These are phyloP conservation scores for Camelina laxa DNA, from an alignment of 345 rosid genomes.

Conservation along the genomic window DNA sequence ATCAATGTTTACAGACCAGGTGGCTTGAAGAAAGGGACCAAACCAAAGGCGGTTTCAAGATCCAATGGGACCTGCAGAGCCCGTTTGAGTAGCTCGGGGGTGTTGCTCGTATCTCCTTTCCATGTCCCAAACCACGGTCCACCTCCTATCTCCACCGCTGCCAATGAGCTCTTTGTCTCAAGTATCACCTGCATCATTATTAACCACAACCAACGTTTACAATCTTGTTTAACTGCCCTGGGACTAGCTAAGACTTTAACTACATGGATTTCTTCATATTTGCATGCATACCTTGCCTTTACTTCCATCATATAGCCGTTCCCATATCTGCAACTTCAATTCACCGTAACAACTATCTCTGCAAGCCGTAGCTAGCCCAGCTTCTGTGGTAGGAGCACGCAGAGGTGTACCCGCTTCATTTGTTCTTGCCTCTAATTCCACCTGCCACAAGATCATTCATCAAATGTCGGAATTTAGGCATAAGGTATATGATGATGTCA, in stretches of 20 bases:
- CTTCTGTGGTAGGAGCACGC: slow-evolving; percentile 87
- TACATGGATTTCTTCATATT: neutral
- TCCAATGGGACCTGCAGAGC: slow-evolving; percentile 65
- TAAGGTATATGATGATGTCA: slow-evolving; percentile 1
- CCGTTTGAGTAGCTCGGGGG: slow-evolving; percentile 65
- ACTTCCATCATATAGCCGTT: slow-evolving; percentile 65
- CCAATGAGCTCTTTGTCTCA: slow-evolving; percentile 81
- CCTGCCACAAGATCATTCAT: slow-evolving; percentile 51
- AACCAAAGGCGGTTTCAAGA: slow-evolving; percentile 56
- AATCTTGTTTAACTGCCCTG: slow-evolving; percentile 8
- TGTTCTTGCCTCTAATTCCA: slow-evolving; percentile 79
- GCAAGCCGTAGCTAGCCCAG: slow-evolving; percentile 88
- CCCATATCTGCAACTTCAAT: slow-evolving; percentile 83
- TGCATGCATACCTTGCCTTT: slow-evolving; percentile 75
- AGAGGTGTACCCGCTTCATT: slow-evolving; percentile 76
- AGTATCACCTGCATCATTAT: slow-evolving; percentile 59
- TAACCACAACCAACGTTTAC: neutral
- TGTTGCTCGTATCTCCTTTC: slow-evolving; percentile 65
- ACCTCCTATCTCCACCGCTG: slow-evolving; percentile 92
- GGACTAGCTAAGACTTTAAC: slow-evolving; percentile 10
- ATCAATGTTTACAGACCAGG: slow-evolving; percentile 68
- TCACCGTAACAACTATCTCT: slow-evolving; percentile 81
- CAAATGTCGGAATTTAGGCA: slow-evolving; percentile 2
- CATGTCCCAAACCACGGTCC: slow-evolving; percentile 96
- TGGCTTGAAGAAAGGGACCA: slow-evolving; percentile 72